phyloP scores from a whole-genome alignment of 2,329 filamentous ascomycete genomes.

The Didymella arachidicola region DNA sequence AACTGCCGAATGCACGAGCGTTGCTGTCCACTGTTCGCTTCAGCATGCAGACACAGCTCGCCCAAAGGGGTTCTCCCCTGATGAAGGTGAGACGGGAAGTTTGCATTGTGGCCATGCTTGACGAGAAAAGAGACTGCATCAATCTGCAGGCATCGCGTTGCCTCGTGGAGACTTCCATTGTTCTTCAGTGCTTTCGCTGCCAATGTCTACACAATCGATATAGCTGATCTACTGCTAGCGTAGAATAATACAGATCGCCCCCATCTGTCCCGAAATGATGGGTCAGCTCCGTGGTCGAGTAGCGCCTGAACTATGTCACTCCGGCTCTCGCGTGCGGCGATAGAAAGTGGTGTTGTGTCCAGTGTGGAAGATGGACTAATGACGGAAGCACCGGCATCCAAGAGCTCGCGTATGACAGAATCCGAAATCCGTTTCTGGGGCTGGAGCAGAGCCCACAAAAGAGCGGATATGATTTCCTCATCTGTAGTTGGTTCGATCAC shows the following conservation, averaged over 20 bases:
- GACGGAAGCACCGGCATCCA: constrained; percentile 65
- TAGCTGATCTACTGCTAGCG: constrained; percentile 57
- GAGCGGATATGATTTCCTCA: constrained; percentile 63
- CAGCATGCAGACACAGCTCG: constrained; percentile 67
- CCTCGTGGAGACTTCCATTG: constrained; percentile 73
- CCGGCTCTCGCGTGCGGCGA: constrained; percentile 64
- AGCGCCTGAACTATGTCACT: constrained; percentile 66
- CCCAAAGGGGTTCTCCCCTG: constrained; percentile 69
- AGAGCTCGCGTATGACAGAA: constrained; percentile 63
- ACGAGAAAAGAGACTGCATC: constrained; percentile 65
- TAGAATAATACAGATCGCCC: constrained; percentile 68
- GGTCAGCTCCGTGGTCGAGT: constrained; percentile 66
- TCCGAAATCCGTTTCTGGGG: constrained; percentile 70
- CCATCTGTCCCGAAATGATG: constrained; percentile 64
- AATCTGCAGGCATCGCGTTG: constrained; percentile 66
- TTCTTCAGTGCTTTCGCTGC: constrained; percentile 66
- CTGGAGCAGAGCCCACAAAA: constrained; percentile 69
- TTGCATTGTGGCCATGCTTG: constrained; percentile 67
- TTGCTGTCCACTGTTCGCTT: constrained; percentile 51
- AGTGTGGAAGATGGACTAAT: constrained; percentile 63
- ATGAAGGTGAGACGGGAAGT: constrained; percentile 70
- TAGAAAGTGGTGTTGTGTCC: constrained; percentile 65
- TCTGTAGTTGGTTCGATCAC: constrained; percentile 59
- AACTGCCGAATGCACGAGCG: constrained; percentile 51
- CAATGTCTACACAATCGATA: constrained; percentile 52